Conservation (phyloP, 208 protist species). For the Wallacemonas sp. region DNA sequence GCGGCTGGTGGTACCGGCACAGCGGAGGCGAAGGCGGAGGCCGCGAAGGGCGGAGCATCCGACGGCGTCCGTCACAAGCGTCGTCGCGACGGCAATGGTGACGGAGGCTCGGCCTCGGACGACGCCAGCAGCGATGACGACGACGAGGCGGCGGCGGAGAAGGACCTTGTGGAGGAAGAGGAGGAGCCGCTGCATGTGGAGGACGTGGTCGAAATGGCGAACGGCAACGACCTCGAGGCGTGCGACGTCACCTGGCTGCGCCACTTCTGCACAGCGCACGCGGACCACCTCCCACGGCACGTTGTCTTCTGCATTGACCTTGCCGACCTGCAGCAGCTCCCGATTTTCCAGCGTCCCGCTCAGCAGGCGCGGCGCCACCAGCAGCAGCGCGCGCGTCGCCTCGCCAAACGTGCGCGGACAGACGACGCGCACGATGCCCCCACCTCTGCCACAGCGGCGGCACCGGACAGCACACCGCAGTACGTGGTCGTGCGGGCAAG, state of each 20-base stretch:
- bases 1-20: not conserved
- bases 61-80: not conserved
- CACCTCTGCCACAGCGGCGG: not conserved
- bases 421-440: not conserved
- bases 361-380: conserved; percentile 17
- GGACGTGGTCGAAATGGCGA: conserved; percentile 78
- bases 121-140: conserved; percentile 24
- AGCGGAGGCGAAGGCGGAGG: not conserved
- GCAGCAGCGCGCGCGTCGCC: not conserved
- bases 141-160: not conserved
- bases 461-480: not conserved
- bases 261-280: conserved; percentile 45
- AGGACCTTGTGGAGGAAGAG: conserved; percentile 22
- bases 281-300: conserved; percentile 27
- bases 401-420: conserved; percentile 1
- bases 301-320: conserved; percentile 85
- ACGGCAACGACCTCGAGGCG: conserved; percentile 70
- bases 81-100: conserved; percentile 13
- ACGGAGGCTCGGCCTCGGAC: not conserved
- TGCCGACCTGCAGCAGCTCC: conserved; percentile 52
- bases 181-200: conserved; percentile 64
- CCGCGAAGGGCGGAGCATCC: not conserved
- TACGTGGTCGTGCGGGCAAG: conserved; percentile 17
- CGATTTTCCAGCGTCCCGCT: conserved; percentile 37
- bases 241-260: conserved; percentile 79